These are phyloP conservation scores for Trichoderma brevicompactum DNA, from an alignment of 2,329 filamentous ascomycete species.

Conservation along the genomic window DNA sequence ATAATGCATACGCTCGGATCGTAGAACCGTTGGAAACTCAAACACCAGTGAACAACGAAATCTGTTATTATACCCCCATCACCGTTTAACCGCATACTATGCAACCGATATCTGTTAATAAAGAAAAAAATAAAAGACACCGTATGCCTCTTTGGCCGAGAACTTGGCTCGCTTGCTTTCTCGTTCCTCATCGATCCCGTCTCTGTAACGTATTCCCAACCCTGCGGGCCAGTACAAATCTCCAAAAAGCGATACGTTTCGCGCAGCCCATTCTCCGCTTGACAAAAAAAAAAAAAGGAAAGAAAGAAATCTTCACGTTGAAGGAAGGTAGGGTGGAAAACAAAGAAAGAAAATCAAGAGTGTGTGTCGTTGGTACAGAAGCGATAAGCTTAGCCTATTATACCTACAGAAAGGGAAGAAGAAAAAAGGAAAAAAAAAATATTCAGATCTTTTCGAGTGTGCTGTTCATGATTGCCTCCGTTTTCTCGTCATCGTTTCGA, in stretches of 20 bases:
- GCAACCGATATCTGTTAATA: slow-evolving; percentile 27
- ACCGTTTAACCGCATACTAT: slow-evolving; percentile 29
- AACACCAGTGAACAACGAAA: background rate
- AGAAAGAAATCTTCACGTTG: slow-evolving; percentile 24
- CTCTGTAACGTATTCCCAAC: background rate
- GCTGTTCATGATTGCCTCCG: slow-evolving; percentile 39
- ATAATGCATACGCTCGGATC: slow-evolving; percentile 4
- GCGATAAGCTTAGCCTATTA: slow-evolving; percentile 32
- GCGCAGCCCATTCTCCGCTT: background rate
- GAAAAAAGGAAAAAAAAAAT: slow-evolving; percentile 35
- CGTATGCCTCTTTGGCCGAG: slow-evolving; percentile 12
- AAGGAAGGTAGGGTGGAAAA: slow-evolving; percentile 24
- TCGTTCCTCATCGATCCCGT: slow-evolving; percentile 1
- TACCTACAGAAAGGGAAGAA: slow-evolving; percentile 34
- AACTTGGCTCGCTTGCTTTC: slow-evolving; percentile 8
- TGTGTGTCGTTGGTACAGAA: slow-evolving; percentile 27
- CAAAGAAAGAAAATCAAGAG: slow-evolving; percentile 24
- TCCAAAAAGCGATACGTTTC: slow-evolving; percentile 16
- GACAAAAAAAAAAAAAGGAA: background rate
- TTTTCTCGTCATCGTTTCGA: slow-evolving; percentile 39
- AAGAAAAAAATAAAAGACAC: slow-evolving; percentile 4
- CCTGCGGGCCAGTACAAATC: slow-evolving; percentile 13
- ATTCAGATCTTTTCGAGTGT: slow-evolving; percentile 35
- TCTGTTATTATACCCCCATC: slow-evolving; percentile 23
- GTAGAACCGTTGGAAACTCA: background rate